A percentile compares a stretch with the other conserved stretches of the same genome.
phyloP scores from a whole-genome alignment of 163 green algal genomes.

The Scenedesmus sp. region DNA sequence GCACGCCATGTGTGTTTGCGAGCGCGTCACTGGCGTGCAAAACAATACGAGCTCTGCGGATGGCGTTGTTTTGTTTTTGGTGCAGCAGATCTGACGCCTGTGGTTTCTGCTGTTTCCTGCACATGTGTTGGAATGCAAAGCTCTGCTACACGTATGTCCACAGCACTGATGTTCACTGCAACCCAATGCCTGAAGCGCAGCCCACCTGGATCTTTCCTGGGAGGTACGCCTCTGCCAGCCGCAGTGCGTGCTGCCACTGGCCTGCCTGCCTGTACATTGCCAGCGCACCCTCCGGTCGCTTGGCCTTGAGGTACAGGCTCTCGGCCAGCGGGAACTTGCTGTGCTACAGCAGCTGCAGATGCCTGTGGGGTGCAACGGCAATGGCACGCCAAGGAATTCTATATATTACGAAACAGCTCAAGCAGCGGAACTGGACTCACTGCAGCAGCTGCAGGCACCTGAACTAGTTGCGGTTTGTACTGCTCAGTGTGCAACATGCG shows the following conservation, averaged over 20 bases:
- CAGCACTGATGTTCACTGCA: no score
- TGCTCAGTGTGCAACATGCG: neutral
- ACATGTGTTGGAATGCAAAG: no score
- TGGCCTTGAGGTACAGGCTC: conserved; percentile 80
- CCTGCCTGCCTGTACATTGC: conserved; percentile 81
- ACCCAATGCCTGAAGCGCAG: neutral
- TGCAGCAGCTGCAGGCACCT: conserved; percentile 6
- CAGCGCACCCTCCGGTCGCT: conserved; percentile 80
- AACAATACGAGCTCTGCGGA: no score
- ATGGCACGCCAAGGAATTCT: neutral
- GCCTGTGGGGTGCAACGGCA: neutral
- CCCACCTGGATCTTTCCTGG: conserved; percentile 66
- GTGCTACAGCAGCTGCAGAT: neutral
- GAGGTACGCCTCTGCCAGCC: conserved; percentile 85
- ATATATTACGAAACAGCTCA: no score
- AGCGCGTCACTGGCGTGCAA: no score
- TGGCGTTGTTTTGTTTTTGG: no score
- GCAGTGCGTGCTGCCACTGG: conserved; percentile 84
- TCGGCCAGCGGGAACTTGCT: conserved; percentile 65
- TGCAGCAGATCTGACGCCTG: no score
- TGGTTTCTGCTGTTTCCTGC: no score
- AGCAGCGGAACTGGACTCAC: no score
- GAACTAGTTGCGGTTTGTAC: neutral
- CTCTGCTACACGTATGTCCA: no score
- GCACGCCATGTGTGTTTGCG: no score